Base-by-base conservation (phyloP, 116 monocot genomes). In the Cymodocea nodosa region DNA sequence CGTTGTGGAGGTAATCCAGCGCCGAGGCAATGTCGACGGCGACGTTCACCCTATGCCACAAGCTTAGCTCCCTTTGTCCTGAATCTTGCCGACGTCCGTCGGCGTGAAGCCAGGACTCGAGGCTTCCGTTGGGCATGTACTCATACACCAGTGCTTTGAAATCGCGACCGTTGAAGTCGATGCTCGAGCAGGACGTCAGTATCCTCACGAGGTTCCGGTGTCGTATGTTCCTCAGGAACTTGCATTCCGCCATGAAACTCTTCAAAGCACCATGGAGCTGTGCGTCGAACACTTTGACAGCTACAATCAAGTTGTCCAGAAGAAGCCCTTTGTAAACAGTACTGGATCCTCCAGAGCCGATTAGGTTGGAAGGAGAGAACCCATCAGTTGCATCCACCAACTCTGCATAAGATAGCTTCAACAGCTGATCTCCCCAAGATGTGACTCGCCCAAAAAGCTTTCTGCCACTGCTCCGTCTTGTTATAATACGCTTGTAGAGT, bases 31-130 rank as follows among this genome's bases (percentile, higher is more conserved):
- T 60, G 40, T 72, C 67, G 15, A 68, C 50, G 6, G 67, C 66
- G 25, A 72, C 52, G 36, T 71, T 65, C 9, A 83, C 8, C 54
- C 80, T 74, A 15, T 81, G 73, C 2, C 30, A 2, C 0, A 82
- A 16, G 51, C 48, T 71, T 6, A 85, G 64, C 0, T n/a, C 35
- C 12, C 30, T 49, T 19, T 22, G 64, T 19, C 23, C 6, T 35
- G 14, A 34, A n/a, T 73, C 58, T 22, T n/a, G n/a, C n/a, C 57
- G 40, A 24, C 65, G 65, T 35, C 73, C 73, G 30, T 73, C 64
- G 9, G 44, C 15, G 6, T 37, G 37, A 37, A 37, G 37, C 37
- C 37, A 37, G 2, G 37, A 4, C 37, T 37, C 65, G 56, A 55
- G 65, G 35, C 64, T 18, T 57, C 73, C 17, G 25, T 56, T 4